Conservation (phyloP, 345 rosid species). For the Populus alba region DNA sequence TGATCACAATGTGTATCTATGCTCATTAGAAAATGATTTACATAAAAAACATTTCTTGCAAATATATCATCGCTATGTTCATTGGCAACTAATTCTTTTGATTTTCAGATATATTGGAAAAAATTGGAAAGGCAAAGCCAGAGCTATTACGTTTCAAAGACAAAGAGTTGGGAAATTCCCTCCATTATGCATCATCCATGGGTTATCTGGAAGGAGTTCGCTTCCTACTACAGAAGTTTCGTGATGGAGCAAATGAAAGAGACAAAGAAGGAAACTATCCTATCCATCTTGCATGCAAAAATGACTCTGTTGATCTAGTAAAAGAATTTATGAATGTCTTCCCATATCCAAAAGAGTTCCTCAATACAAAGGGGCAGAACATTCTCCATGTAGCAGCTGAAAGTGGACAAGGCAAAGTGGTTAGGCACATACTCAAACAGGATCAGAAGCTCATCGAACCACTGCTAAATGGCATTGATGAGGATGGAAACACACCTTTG, state of each 20-base stretch:
- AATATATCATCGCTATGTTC: not conserved
- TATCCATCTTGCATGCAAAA: not conserved
- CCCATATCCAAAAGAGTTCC: not conserved
- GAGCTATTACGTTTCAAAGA: slow-evolving; percentile 13
- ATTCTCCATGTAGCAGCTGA: not conserved
- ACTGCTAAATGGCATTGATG: not conserved
- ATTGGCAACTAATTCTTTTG: not conserved
- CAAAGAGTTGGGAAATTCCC: slow-evolving; percentile 8
- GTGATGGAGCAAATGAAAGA: not conserved
- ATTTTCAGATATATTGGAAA: slow-evolving; percentile 15
- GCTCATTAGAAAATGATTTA: not conserved
- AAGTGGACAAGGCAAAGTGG: not conserved
- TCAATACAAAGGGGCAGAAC: not conserved
- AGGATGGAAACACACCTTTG: not conserved
- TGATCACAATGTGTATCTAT: not conserved
- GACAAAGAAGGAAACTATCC: not conserved
- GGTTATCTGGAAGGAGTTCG: slow-evolving; percentile 1
- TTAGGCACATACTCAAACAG: not conserved
- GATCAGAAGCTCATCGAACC: not conserved
- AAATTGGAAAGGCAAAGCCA: slow-evolving; percentile 5
- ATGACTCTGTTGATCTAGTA: not conserved
- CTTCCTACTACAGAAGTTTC: not conserved
- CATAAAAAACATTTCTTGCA: not conserved
- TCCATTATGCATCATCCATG: slow-evolving; percentile 13
- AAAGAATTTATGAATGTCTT: not conserved